Percentiles rank a stretch among this genome's conserved stretches.
Evolutionary conservation across 148 eudicot genomes (phyloP).

Genomic region (Dysphania ambrosioides): DNA sequence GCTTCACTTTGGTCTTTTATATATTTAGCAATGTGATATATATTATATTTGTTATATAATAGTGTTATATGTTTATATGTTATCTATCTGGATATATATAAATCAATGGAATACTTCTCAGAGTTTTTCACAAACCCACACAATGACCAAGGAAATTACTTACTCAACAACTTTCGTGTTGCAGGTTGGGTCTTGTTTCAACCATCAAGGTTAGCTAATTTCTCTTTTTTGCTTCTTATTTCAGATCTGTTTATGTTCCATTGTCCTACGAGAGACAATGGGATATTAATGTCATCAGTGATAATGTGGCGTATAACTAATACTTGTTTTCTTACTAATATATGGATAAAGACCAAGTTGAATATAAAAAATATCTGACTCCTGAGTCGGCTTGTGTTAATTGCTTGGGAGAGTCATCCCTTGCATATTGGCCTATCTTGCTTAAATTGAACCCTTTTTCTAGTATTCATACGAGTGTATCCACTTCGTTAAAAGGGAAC

Average conservation of each 20-base stretch:
- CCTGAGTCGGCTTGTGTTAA: neutral
- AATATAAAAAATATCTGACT: neutral
- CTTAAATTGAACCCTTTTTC: neutral
- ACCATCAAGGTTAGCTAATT: slow-evolving; percentile 72
- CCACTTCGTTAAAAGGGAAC: neutral
- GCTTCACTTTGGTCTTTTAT: neutral
- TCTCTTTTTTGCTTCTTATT: neutral
- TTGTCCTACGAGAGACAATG: neutral
- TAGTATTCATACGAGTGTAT: neutral
- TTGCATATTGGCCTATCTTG: neutral
- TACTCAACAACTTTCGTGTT: slow-evolving; percentile 16
- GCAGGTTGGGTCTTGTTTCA: slow-evolving; percentile 91
- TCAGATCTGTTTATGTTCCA: neutral
- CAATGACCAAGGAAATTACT: neutral
- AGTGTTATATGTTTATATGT: too few relatives aligned
- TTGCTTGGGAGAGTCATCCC: neutral
- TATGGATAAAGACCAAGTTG: neutral
- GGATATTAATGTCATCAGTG: neutral
- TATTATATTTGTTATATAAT: too few relatives aligned
- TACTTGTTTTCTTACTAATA: neutral
- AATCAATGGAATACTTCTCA: too few relatives aligned
- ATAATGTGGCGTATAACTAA: neutral
- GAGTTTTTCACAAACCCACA: too few relatives aligned
- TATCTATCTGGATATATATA: too few relatives aligned
- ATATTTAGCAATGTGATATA: neutral